Evolutionary conservation across 495 filamentous ascomycete species (phyloP).

Genomic region (Paragyromitra xinjiangensis): DNA sequence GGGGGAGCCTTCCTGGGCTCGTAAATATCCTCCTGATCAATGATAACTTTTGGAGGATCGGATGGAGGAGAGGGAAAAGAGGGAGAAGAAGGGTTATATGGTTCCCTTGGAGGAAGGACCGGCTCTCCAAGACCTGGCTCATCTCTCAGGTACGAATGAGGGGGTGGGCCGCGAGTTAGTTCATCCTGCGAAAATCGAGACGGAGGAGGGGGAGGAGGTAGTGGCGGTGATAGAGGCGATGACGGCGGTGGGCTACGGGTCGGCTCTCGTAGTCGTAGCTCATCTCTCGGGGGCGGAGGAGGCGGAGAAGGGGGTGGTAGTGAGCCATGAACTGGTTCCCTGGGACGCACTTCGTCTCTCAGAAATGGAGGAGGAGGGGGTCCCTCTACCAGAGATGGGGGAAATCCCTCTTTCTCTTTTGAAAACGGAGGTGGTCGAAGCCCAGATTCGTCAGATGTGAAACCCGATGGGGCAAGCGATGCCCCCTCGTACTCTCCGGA

Average conservation of each 20-base stretch:
- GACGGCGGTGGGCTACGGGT: not conserved
- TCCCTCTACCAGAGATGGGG: not conserved
- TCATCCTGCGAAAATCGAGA: not conserved
- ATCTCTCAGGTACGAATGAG: not conserved
- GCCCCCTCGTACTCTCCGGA: not conserved
- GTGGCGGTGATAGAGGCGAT: not conserved
- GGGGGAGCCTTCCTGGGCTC: not conserved
- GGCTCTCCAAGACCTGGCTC: not conserved
- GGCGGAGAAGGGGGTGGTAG: not conserved
- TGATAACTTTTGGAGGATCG: not conserved
- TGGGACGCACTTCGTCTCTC: not conserved
- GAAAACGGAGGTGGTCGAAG: slow-evolving; percentile 10
- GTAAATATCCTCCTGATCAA: slow-evolving; percentile 17
- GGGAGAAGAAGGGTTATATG: slow-evolving; percentile 5
- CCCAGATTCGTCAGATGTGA: slow-evolving; percentile 7
- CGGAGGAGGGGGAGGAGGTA: not conserved
- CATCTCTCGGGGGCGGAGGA: not conserved
- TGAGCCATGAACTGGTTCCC: not conserved
- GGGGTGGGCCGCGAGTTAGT: not conserved
- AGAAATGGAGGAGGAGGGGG: not conserved
- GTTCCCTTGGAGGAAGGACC: slow-evolving; percentile 18
- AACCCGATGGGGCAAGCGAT: slow-evolving; percentile 7
- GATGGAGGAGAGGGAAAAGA: slow-evolving; percentile 5
- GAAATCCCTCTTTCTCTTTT: not conserved
- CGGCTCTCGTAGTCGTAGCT: not conserved